Evolutionary conservation across 2,329 filamentous ascomycete genomes (phyloP), one percentile per base, ranked within the genome.

Genomic region (Metarhizium robertsii): DNA sequence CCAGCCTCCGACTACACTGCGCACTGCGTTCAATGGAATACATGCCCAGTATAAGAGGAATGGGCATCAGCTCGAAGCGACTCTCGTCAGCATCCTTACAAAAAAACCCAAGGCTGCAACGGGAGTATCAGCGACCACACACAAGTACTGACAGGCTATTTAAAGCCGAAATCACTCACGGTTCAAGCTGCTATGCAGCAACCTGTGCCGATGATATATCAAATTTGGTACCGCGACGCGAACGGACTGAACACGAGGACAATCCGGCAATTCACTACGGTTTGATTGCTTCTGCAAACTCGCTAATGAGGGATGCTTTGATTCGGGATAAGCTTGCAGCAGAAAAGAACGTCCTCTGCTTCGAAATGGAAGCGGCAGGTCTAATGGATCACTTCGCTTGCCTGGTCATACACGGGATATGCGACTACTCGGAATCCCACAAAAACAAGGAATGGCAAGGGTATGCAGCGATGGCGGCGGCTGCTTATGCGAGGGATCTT

Each of bases 341-440:
- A 10, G 49, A 38, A 32, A 38, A 4, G 13, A 32, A 40, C 20
- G 49, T 51, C 6, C 34, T 51, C 6, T 51, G 49, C 58, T 59
- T 65, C 43, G 64, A 67, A 56, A 68, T 68, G 63, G 66, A 67
- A 25, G 65, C 66, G 16, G 65, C 64, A 2, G 65, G 66, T 1
- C 32, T 69, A 45, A 65, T 66, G 60, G 62, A 66, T 16, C 52
- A 62, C 32, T 63, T 66, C 42, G 64, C 63, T 1, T 70, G 67
- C 32, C 55, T 71, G 1, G 65, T 69, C 4, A 63, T 71, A 45
- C 61, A 66, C 4, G 68, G 69, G 0, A 68, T 72, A 49, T 70
- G 65, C 54, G 67, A 72, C 58, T 72, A 71, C 43, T 61, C 67
- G 0, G 68, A 71, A 49, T 62, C 65, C 1, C 65, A 69, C 40